phyloP scores from a whole-genome alignment of 257 asterid species.

The Thymus mandschuricus region DNA sequence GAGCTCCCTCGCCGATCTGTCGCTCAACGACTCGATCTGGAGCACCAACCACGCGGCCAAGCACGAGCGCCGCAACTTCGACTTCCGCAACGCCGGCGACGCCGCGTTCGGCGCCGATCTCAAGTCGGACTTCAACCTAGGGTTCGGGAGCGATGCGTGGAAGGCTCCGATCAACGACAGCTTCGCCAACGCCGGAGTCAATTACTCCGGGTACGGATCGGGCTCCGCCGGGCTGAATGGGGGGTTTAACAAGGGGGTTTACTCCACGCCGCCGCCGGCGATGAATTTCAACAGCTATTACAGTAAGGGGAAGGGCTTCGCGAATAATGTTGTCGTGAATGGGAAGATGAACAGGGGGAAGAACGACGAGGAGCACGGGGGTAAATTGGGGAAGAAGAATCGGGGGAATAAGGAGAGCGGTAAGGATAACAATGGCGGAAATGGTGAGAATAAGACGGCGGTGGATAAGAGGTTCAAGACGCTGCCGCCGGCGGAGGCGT shows the following conservation, averaged over 20 bases:
- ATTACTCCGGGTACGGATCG: conserved; percentile 53
- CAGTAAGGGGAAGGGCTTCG: conserved; percentile 49
- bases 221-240: conserved; percentile 62
- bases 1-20: conserved; percentile 59
- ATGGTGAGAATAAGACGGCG: conserved; percentile 49
- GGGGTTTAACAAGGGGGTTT: conserved; percentile 87
- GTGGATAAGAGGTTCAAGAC: conserved; percentile 96
- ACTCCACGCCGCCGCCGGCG: conserved; percentile 51
- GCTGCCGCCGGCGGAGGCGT: conserved; percentile 83
- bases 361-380: conserved; percentile 57
- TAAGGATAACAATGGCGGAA: conserved; percentile 42
- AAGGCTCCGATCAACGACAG: conserved; percentile 44
- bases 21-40: conserved; percentile 94
- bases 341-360: conserved; percentile 54
- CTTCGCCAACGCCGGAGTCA: conserved; percentile 2
- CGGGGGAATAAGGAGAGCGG: conserved; percentile 53
- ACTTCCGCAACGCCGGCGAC: conserved; percentile 65
- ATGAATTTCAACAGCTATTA: conserved; percentile 47
- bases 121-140: conserved; percentile 49
- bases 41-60: conserved; percentile 62
- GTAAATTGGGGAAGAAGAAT: conserved; percentile 70
- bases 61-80: conserved; percentile 81
- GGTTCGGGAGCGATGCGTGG: conserved; percentile 57
- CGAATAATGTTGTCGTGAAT: conserved; percentile 44
- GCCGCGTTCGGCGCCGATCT: conserved; percentile 35